Conservation (phyloP, 2,329 filamentous ascomycete species). For the Alternaria sp. region DNA sequence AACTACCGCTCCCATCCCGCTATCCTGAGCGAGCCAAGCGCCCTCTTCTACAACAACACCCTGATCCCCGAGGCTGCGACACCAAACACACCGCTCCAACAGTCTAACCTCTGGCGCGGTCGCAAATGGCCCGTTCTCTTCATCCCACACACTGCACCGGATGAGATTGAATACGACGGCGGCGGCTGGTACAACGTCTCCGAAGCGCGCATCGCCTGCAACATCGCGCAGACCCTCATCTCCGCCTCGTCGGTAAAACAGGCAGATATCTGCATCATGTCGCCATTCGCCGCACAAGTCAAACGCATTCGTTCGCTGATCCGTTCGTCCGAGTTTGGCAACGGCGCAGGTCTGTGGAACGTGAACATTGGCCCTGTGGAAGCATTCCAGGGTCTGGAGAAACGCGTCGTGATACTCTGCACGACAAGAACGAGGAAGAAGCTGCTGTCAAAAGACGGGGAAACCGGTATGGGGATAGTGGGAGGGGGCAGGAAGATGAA, state of each 20-base stretch:
- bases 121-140: slow-evolving; percentile 56
- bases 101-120: slow-evolving; percentile 50
- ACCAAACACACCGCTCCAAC: slow-evolving; percentile 35
- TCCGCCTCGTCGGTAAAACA: slow-evolving; percentile 36
- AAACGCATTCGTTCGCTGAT: slow-evolving; percentile 51
- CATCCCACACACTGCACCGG: slow-evolving; percentile 48
- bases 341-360: slow-evolving; percentile 38
- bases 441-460: slow-evolving; percentile 46
- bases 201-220: slow-evolving; percentile 46
- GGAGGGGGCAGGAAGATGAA: slow-evolving; percentile 54
- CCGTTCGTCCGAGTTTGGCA: slow-evolving; percentile 28
- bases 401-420: slow-evolving; percentile 56
- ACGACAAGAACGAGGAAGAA: slow-evolving; percentile 51
- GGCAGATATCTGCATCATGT: slow-evolving; percentile 56
- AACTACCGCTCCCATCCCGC: slow-evolving; percentile 60
- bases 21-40: slow-evolving; percentile 54
- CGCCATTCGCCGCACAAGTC: slow-evolving; percentile 58
- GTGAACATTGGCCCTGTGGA: slow-evolving; percentile 59
- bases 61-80: slow-evolving; percentile 53
- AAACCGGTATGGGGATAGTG: slow-evolving; percentile 50
- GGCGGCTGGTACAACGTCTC: slow-evolving; percentile 51
- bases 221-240: slow-evolving; percentile 41
- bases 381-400: slow-evolving; percentile 58
- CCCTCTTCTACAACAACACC: slow-evolving; percentile 57
- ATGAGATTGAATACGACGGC: slow-evolving; percentile 55